Conservation (phyloP, 2,329 filamentous ascomycete species). For the Xylariomycetidae sp. region DNA sequence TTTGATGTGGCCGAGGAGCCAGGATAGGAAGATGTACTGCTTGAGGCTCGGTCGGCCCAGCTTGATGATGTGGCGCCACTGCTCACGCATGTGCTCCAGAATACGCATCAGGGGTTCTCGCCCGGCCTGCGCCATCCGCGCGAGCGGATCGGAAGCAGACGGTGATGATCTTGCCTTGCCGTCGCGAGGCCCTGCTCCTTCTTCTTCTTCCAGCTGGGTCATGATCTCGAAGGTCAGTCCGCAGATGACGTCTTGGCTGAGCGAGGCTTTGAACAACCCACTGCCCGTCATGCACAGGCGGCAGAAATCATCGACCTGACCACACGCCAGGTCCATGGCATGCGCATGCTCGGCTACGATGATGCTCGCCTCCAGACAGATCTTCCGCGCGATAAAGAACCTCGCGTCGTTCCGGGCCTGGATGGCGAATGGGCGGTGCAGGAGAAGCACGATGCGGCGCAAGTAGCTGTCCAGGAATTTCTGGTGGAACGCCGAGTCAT, state of each 20-base stretch:
- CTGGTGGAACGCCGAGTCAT: constrained; percentile 11
- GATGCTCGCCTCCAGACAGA: constrained; percentile 17
- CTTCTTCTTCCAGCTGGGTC: constrained; percentile 16
- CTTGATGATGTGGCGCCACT: constrained; percentile 15
- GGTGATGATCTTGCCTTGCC: neutral
- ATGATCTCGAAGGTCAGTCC: constrained; percentile 13
- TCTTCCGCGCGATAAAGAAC: constrained; percentile 19
- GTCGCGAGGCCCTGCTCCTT: neutral
- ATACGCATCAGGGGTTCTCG: constrained; percentile 12
- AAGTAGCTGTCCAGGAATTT: constrained; percentile 22
- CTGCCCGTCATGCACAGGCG: constrained; percentile 13
- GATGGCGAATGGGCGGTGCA: constrained; percentile 19
- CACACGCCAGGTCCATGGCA: constrained; percentile 6
- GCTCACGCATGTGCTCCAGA: constrained; percentile 11
- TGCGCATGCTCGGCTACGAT: constrained; percentile 17
- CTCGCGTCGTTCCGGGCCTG: constrained; percentile 13
- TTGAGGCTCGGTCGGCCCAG: constrained; percentile 18
- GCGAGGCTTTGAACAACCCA: constrained; percentile 18
- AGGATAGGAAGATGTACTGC: constrained; percentile 17
- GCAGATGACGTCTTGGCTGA: constrained; percentile 15
- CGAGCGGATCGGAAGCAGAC: neutral
- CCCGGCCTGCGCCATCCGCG: constrained; percentile 6
- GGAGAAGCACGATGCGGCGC: constrained; percentile 17
- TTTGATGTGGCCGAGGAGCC: constrained; percentile 14
- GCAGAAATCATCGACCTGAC: constrained; percentile 12